A percentile compares a stretch with the other conserved stretches of the same genome.
Evolutionary conservation across 2,329 filamentous ascomycete species (phyloP).

Genomic region (Fusarium fujikuroi): DNA sequence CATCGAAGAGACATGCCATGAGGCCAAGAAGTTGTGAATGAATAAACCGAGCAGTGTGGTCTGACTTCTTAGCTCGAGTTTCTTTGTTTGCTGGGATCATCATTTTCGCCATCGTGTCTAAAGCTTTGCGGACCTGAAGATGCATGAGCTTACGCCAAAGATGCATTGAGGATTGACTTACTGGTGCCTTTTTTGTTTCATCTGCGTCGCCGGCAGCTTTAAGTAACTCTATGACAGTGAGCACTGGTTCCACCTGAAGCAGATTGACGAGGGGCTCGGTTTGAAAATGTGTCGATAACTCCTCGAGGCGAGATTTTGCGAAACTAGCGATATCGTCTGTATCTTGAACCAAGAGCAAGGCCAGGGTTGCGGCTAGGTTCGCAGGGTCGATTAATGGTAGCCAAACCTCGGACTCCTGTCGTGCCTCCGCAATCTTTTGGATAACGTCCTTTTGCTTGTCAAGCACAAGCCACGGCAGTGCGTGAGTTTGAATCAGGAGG

Average conservation of each 20-base stretch:
- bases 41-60: constrained; percentile 78
- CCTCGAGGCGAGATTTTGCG: constrained; percentile 74
- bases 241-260: constrained; percentile 78
- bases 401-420: constrained; percentile 74
- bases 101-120: constrained; percentile 58
- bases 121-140: constrained; percentile 58
- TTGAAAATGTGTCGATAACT: constrained; percentile 77
- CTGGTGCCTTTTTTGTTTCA: constrained; percentile 65
- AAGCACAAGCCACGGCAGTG: constrained; percentile 87
- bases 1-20: constrained; percentile 82
- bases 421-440: constrained; percentile 80
- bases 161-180: constrained; percentile 52
- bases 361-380: constrained; percentile 68
- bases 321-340: constrained; percentile 68
- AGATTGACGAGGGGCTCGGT: constrained; percentile 73
- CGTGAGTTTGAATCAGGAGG: constrained; percentile 79
- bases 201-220: constrained; percentile 79
- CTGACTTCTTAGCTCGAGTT: constrained; percentile 60
- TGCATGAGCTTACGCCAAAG: constrained; percentile 39
- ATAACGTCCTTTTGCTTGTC: constrained; percentile 82
- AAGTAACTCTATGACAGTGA: constrained; percentile 82
- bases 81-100: constrained; percentile 55
- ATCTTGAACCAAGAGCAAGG: constrained; percentile 68
- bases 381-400: constrained; percentile 63
- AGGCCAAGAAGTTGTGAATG: constrained; percentile 87